Evolutionary conservation across 495 filamentous ascomycete genomes (phyloP), one percentile per base, ranked within the genome.

Genomic region (Aspergillus sclerotioniger): DNA sequence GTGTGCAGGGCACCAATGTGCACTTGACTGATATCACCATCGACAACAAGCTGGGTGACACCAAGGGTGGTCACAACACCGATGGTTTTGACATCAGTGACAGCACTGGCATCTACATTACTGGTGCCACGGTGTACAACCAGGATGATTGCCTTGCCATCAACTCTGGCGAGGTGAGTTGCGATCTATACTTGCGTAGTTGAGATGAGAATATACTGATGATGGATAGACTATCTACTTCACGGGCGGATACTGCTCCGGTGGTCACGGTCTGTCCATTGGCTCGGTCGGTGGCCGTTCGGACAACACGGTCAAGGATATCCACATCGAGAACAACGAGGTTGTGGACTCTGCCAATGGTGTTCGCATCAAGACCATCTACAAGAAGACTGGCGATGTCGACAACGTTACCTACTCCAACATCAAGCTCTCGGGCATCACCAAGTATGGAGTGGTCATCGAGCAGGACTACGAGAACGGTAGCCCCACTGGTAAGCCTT

Each of bases 391-490:
- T 20, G 86, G 86, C 29, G 61, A 69, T 8, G 82, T 89, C 51
- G 68, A 65, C 8, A 79, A 74, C 55, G 74, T 89, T 44, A 86
- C 82, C 0, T 90, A 85, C 78, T 70, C 64, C 17, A 77, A 79
- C 58, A 87, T 88, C 72, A 78, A 73, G n/a, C 76, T 89, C 3
- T 76, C 73, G 52, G 69, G 72, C 29, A 87, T 57, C n/a, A n/a
- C 78, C 53, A 78, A 79, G 20, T 86, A 88, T 66, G 87, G 86
- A 35, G 82, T 90, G 50, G 74, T 86, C 56, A 82, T 90, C 46
- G 72, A 89, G 68, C 87, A 90, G 68, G 84, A 88, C 68, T 90
- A 89, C 63, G 71, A 83, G 71, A 85, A 85, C 58, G 84, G 84
- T 39, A 73, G 69, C 62, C 82, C 78, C 1, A 84, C 80, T 28